Evolutionary conservation across 306 rosid species (phyloP).

Genomic region (Canavalia gladiata): DNA sequence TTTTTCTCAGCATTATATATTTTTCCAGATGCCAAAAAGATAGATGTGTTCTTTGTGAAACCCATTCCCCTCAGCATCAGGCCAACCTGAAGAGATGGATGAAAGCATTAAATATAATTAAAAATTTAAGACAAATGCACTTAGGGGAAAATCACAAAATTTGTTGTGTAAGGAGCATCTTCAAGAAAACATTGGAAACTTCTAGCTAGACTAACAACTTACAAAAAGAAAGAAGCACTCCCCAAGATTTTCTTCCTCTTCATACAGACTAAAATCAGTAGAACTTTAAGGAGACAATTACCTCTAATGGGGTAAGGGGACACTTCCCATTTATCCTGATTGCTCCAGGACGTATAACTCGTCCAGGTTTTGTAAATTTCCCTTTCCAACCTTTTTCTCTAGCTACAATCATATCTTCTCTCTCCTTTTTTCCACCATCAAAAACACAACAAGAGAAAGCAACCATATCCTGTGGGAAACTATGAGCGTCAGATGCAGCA

Average conservation of each 20-base stretch:
- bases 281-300: constrained; percentile 50
- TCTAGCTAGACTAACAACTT: constrained; percentile 38
- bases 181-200: constrained; percentile 29
- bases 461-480: constrained; percentile 89
- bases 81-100: constrained; percentile 76
- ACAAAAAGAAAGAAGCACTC: constrained; percentile 21
- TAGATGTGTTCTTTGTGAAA: constrained; percentile 79
- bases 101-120: constrained; percentile 42
- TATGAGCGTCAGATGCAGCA: constrained; percentile 42
- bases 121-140: constrained; percentile 9
- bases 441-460: constrained; percentile 98
- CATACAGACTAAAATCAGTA: constrained; percentile 1
- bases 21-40: constrained; percentile 92
- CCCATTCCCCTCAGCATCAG: constrained; percentile 99
- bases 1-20: constrained; percentile 84
- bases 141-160: background rate
- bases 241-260: constrained; percentile 36
- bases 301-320: constrained; percentile 99
- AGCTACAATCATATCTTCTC: constrained; percentile 86
- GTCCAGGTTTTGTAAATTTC: constrained; percentile 93
- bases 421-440: constrained; percentile 87
- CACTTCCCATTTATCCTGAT: constrained; percentile 95
- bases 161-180: constrained; percentile 1
- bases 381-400: constrained; percentile 99
- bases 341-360: constrained; percentile 97